Evolutionary conservation across 2,329 filamentous ascomycete genomes (phyloP).

Genomic region (Passalora sequoiae): DNA sequence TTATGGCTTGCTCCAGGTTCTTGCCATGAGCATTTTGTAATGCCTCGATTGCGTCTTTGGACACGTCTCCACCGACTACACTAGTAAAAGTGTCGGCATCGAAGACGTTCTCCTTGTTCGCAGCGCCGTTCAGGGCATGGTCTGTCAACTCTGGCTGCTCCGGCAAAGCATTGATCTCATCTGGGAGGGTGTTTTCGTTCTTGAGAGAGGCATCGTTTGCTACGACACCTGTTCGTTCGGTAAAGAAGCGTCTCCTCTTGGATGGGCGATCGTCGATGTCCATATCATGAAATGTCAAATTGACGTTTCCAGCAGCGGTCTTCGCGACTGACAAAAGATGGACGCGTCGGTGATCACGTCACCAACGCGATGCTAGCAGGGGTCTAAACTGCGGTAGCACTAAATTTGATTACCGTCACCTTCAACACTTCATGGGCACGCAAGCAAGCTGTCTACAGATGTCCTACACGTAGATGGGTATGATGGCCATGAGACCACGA

Average conservation of each 20-base stretch:
- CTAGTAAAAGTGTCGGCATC: slow-evolving; percentile 52
- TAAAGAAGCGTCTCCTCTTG: slow-evolving; percentile 61
- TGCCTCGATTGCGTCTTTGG: slow-evolving; percentile 41
- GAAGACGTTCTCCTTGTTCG: slow-evolving; percentile 39
- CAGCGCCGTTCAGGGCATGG: slow-evolving; percentile 9
- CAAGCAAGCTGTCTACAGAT: too few relatives aligned
- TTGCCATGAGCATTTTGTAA: slow-evolving; percentile 49
- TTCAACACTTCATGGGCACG: too few relatives aligned
- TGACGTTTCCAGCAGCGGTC: too few relatives aligned
- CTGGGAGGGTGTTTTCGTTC: slow-evolving; percentile 31
- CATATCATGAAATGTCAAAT: too few relatives aligned
- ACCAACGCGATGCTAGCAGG: too few relatives aligned
- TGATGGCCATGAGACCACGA: too few relatives aligned
- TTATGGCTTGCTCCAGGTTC: slow-evolving; percentile 57
- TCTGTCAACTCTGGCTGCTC: slow-evolving; percentile 11
- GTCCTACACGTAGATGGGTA: too few relatives aligned
- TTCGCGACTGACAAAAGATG: too few relatives aligned
- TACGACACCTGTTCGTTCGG: slow-evolving; percentile 43
- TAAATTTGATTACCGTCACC: too few relatives aligned
- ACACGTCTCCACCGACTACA: slow-evolving; percentile 53
- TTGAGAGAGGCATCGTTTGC: slow-evolving; percentile 26
- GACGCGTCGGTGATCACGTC: too few relatives aligned
- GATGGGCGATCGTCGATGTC: slow-evolving; percentile 50
- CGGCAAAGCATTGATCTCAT: slow-evolving; percentile 32
- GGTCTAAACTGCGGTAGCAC: too few relatives aligned